A percentile compares a stretch with the other conserved stretches of the same genome.
Evolutionary conservation across 1,284 basidiomycete species (phyloP).

Genomic region (Tremellales sp.): DNA sequence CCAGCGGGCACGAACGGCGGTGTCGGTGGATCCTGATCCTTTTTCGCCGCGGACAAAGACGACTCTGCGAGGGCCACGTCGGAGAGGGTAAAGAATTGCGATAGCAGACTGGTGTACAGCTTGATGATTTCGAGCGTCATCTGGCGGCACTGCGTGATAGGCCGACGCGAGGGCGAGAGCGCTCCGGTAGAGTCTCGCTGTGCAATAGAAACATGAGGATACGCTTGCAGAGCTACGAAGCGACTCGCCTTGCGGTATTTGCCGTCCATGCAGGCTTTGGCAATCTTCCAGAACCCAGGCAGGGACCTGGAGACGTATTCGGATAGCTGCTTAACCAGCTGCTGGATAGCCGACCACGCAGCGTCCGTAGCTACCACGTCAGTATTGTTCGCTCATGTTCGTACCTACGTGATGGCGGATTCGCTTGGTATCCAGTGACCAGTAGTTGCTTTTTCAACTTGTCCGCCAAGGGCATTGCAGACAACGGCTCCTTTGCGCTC

Average conservation of each 20-base stretch:
- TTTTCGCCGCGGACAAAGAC: slow-evolving; percentile 50
- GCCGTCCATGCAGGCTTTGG: slow-evolving; percentile 84
- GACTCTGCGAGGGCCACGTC: slow-evolving; percentile 61
- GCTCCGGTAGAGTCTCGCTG: slow-evolving; percentile 35
- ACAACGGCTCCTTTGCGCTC: slow-evolving; percentile 22
- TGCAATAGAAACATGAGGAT: slow-evolving; percentile 1
- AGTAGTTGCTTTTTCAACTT: slow-evolving; percentile 31
- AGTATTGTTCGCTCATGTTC: slow-evolving; percentile 5
- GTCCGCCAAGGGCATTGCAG: slow-evolving; percentile 28
- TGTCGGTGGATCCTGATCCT: slow-evolving; percentile 27
- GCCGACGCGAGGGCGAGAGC: slow-evolving; percentile 53
- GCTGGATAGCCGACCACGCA: slow-evolving; percentile 75
- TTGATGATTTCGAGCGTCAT: slow-evolving; percentile 91
- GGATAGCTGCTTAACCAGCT: slow-evolving; percentile 55
- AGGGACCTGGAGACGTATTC: slow-evolving; percentile 58
- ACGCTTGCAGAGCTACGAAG: neutral
- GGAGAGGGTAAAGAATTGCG: slow-evolving; percentile 85
- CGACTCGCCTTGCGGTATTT: slow-evolving; percentile 72
- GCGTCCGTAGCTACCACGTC: slow-evolving; percentile 50
- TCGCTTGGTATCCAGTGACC: slow-evolving; percentile 22
- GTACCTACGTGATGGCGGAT: slow-evolving; percentile 57
- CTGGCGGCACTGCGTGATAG: slow-evolving; percentile 74
- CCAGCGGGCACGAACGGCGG: slow-evolving; percentile 68
- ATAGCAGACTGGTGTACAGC: slow-evolving; percentile 78
- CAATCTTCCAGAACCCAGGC: slow-evolving; percentile 91